Conservation (phyloP, 768 basidiomycete species). For the Mrakia hoshinonis region DNA sequence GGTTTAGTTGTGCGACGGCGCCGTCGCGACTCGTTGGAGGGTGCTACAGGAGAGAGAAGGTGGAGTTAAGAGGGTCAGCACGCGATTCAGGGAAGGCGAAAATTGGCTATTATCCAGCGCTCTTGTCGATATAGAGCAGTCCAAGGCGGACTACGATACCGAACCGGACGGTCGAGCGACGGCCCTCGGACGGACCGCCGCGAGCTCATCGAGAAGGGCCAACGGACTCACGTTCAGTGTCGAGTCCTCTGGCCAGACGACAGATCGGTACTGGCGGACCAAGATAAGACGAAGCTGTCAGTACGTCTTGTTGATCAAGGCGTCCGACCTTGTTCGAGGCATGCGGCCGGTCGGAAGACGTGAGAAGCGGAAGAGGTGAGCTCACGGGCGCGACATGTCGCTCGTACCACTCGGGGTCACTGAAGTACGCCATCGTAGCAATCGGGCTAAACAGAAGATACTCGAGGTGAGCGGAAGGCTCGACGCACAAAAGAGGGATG, state of each 20-base stretch:
- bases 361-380: not conserved
- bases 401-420: constrained; percentile 8
- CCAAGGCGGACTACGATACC: not conserved
- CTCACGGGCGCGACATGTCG: not conserved
- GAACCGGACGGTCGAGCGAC: not conserved
- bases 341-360: not conserved
- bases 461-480: too few species aligned
- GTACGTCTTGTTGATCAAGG: not conserved
- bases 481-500: not conserved
- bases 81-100: not conserved
- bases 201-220: not conserved
- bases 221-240: not conserved
- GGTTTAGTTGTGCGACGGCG: not conserved
- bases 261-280: not conserved
- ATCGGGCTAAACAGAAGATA: too few species aligned
- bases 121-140: not conserved
- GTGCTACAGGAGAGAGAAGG: not conserved
- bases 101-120: not conserved
- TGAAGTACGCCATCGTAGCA: constrained; percentile 5
- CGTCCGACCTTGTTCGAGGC: too few species aligned
- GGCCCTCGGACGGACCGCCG: not conserved
- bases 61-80: too few species aligned
- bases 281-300: not conserved
- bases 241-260: not conserved
- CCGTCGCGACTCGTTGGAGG: not conserved